A percentile compares a stretch with the other conserved stretches of the same genome.
phyloP scores from a whole-genome alignment of 2,329 filamentous ascomycete genomes.

The Helotiales sp. region DNA sequence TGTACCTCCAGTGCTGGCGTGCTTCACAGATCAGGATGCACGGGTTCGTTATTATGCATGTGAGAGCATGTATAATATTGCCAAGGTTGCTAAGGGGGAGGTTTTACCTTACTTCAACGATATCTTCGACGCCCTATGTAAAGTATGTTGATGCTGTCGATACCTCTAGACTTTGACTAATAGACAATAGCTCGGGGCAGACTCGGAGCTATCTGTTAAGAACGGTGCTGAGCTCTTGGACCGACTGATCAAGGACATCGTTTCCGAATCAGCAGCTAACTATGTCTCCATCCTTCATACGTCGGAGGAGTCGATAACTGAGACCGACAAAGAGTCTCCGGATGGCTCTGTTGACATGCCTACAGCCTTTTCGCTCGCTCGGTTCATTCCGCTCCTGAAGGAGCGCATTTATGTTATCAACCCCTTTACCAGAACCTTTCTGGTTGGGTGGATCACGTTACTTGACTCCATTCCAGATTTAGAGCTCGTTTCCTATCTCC shows the following conservation, averaged over 20 bases:
- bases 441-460: constrained; percentile 94
- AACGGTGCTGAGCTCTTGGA: constrained; percentile 96
- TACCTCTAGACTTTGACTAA: constrained; percentile 10
- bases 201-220: constrained; percentile 95
- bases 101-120: constrained; percentile 97
- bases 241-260: constrained; percentile 92
- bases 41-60: constrained; percentile 97
- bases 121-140: constrained; percentile 95
- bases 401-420: constrained; percentile 94
- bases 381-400: constrained; percentile 90
- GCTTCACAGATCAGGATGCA: constrained; percentile 97
- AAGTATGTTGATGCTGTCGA: constrained; percentile 55
- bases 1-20: constrained; percentile 92
- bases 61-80: constrained; percentile 99
- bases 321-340: constrained; percentile 46
- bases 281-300: constrained; percentile 87
- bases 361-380: constrained; percentile 86
- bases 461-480: constrained; percentile 96
- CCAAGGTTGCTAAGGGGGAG: constrained; percentile 97
- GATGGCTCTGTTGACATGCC: constrained; percentile 56
- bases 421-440: constrained; percentile 90
- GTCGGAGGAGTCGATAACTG: constrained; percentile 50
- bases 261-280: constrained; percentile 89
- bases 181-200: constrained; percentile 74
- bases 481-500: constrained; percentile 89